These are phyloP conservation scores for Phtheirospermum japonicum DNA, from an alignment of 257 asterid genomes.

Conservation along the genomic window DNA sequence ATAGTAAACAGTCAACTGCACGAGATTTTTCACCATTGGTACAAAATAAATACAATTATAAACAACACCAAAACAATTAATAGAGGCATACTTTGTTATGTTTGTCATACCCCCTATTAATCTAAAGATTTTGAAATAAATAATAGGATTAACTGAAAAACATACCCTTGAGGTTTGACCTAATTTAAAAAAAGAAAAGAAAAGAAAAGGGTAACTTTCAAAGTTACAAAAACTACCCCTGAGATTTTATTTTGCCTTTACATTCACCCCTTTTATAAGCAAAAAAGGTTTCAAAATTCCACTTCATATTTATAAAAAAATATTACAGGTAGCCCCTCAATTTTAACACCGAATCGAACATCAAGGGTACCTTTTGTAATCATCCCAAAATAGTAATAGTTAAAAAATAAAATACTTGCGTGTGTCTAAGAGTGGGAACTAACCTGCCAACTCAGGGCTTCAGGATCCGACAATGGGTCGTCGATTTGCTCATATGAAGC, in stretches of 20 bases:
- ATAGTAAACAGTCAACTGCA: no score
- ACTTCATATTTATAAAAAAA: neutral
- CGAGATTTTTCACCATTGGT: no score
- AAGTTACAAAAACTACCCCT: neutral
- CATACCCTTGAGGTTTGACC: neutral
- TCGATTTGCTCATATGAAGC: slow-evolving; percentile 41
- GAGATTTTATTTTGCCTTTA: neutral
- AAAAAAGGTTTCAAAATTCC: neutral
- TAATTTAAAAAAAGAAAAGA: no score
- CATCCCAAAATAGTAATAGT: neutral
- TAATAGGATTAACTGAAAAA: neutral
- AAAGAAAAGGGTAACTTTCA: no score
- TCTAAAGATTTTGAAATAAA: no score
- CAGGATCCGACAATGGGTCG: slow-evolving; percentile 56
- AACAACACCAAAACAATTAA: no score
- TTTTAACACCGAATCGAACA: neutral
- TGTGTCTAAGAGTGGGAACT: slow-evolving; percentile 6
- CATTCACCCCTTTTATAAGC: neutral
- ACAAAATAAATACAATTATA: no score
- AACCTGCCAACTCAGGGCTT: slow-evolving; percentile 74
- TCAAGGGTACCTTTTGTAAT: neutral
- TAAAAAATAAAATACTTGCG: no score
- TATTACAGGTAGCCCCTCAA: neutral
- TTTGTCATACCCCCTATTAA: no score
- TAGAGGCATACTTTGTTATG: no score